A percentile compares a stretch with the other conserved stretches of the same genome.
phyloP scores from a whole-genome alignment of 345 rosid genomes.

The Melastoma malabathricum region DNA sequence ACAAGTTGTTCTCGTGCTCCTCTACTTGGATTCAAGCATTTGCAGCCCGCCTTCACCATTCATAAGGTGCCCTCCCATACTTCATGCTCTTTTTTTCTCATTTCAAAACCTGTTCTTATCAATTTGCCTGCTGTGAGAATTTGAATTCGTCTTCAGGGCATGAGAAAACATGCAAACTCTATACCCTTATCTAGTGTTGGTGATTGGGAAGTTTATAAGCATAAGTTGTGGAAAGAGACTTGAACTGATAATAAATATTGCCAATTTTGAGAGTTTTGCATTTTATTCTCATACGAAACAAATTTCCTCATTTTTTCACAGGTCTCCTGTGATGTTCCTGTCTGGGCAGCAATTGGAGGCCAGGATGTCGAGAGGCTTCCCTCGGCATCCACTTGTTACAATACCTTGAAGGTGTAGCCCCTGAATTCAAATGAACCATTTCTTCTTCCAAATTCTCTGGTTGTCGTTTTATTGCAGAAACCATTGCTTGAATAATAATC shows the following conservation, averaged over 20 bases:
- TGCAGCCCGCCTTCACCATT: slow-evolving; percentile 86
- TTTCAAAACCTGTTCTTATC: no score
- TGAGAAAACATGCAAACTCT: no score
- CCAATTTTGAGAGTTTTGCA: no score
- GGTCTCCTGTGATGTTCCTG: slow-evolving; percentile 81
- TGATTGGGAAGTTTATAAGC: no score
- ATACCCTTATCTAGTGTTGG: no score
- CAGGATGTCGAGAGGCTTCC: slow-evolving; percentile 97
- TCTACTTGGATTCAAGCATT: slow-evolving; percentile 81
- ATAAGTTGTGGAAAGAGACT: no score
- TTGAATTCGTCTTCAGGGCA: no score
- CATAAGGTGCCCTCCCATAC: slow-evolving; percentile 45
- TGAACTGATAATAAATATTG: no score
- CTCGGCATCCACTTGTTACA: slow-evolving; percentile 97
- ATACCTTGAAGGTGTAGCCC: slow-evolving; percentile 73
- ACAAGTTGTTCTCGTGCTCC: slow-evolving; percentile 98
- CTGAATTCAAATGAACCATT: background rate
- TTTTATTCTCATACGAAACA: no score
- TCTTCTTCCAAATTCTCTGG: background rate
- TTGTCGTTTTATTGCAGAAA: background rate
- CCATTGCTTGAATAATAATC: background rate
- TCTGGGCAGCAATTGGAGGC: slow-evolving; percentile 92
- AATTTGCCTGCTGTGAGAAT: no score
- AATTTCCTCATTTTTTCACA: slow-evolving; percentile 6
- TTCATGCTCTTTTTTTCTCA: no score